Evolutionary conservation across 2,329 filamentous ascomycete species (phyloP).

Genomic region (Incumbomyces delicatus): DNA sequence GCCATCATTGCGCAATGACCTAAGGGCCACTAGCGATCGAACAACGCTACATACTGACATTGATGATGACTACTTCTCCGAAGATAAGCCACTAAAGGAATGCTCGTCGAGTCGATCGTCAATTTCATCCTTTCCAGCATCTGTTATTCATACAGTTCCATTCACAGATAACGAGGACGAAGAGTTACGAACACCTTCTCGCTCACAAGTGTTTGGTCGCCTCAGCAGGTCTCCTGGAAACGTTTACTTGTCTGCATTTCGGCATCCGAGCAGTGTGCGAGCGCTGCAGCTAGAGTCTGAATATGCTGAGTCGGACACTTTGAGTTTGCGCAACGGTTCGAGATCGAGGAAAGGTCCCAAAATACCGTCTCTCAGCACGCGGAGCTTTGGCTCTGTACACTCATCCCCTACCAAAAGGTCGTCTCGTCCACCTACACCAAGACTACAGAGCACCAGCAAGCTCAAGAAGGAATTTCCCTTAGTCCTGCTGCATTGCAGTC

Average conservation of each 20-base stretch:
- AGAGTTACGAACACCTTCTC: conserved; percentile 11
- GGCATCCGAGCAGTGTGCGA: conserved; percentile 36
- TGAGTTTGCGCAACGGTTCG: conserved; percentile 25
- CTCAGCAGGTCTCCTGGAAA: background rate
- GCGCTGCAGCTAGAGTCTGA: conserved; percentile 33
- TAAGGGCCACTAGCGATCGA: conserved; percentile 1
- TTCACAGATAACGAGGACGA: conserved; percentile 9
- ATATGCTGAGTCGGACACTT: conserved; percentile 29
- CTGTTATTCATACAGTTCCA: conserved; percentile 13
- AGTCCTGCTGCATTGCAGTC: conserved; percentile 51
- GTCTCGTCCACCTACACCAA: conserved; percentile 10
- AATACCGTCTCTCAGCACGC: conserved; percentile 14
- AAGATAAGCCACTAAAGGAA: background rate
- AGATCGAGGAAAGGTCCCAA: conserved; percentile 10
- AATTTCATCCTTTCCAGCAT: conserved; percentile 20
- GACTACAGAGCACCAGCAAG: conserved; percentile 24
- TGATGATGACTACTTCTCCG: conserved; percentile 3
- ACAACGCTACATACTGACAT: background rate
- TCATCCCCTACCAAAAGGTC: conserved; percentile 17
- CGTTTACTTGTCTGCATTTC: conserved; percentile 29
- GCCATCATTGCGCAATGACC: background rate
- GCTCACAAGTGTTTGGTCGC: background rate
- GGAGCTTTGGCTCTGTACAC: conserved; percentile 14
- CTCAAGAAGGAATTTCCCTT: conserved; percentile 43
- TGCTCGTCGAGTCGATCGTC: conserved; percentile 11